phyloP scores from a whole-genome alignment of 2,329 filamentous ascomycete species.

The Pseudocercospora fuligena region DNA sequence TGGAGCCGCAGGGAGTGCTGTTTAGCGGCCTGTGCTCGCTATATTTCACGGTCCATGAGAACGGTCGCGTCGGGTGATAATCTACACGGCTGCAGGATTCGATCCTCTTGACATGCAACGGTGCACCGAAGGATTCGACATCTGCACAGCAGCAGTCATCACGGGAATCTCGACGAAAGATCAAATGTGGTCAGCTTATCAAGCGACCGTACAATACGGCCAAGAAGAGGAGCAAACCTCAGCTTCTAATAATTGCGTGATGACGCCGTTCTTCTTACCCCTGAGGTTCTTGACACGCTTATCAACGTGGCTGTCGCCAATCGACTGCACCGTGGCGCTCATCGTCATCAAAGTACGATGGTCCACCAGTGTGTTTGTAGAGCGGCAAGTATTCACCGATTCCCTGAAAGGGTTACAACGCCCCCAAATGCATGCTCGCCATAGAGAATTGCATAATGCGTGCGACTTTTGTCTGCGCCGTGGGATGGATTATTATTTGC shows the following conservation, averaged over 20 bases:
- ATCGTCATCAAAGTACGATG: no score
- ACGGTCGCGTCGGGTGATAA: not conserved
- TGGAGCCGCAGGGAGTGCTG: not conserved
- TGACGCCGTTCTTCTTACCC: not conserved
- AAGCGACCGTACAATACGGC: not conserved
- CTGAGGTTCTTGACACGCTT: not conserved
- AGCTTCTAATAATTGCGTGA: not conserved
- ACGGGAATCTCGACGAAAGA: not conserved
- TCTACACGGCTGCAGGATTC: not conserved
- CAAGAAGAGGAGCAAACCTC: not conserved
- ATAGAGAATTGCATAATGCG: not conserved
- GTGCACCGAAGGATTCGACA: not conserved
- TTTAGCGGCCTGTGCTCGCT: no score
- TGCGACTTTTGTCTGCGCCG: not conserved
- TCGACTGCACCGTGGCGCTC: not conserved
- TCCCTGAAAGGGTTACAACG: not conserved
- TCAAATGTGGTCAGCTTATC: not conserved
- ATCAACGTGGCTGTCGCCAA: not conserved
- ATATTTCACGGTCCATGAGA: not conserved
- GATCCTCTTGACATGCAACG: not conserved
- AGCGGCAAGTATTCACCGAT: not conserved
- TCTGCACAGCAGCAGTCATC: not conserved
- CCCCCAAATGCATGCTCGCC: not conserved
- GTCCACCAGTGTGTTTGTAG: not conserved
- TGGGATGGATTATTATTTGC: not conserved